phyloP scores from a whole-genome alignment of 495 filamentous ascomycete genomes.

The Talaromyces borbonicus region DNA sequence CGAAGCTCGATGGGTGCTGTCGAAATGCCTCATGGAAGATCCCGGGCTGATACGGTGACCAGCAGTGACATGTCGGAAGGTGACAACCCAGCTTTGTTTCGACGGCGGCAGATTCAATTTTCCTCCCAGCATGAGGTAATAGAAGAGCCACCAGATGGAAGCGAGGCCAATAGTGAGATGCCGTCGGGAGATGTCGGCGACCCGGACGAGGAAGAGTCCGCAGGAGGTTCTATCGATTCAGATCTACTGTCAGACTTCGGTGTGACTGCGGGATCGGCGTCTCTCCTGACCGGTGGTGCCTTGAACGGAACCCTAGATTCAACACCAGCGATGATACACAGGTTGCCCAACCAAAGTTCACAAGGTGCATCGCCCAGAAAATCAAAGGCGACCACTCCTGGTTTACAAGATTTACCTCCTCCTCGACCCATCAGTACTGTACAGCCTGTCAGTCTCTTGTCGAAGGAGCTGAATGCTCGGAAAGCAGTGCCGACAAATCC shows the following conservation, averaged over 20 bases:
- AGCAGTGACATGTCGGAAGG: conserved; percentile 91
- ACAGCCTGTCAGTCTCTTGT: conserved; percentile 66
- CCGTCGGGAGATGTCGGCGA: conserved; percentile 30
- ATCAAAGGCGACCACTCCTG: conserved; percentile 45
- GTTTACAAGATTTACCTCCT: conserved; percentile 72
- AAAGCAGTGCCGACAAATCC: conserved; percentile 71
- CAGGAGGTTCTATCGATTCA: conserved; percentile 53
- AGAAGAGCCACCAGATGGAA: conserved; percentile 46
- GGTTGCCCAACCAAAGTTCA: conserved; percentile 28
- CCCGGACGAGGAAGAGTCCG: conserved; percentile 52
- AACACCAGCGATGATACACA: conserved; percentile 39
- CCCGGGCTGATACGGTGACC: conserved; percentile 75
- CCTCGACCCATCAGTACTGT: conserved; percentile 81
- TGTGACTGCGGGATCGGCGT: conserved; percentile 52
- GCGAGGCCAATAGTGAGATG: conserved; percentile 38
- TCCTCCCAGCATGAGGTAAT: conserved; percentile 40
- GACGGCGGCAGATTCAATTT: conserved; percentile 47
- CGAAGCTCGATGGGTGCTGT: conserved; percentile 70
- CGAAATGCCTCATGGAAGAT: conserved; percentile 62
- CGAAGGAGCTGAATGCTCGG: conserved; percentile 64
- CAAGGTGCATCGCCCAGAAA: conserved; percentile 48
- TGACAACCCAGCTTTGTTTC: conserved; percentile 63
- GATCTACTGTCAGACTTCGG: conserved; percentile 61
- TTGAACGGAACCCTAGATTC: conserved; percentile 32
- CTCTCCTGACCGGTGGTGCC: conserved; percentile 43